Evolutionary conservation across 768 basidiomycete species (phyloP).

Genomic region (Saitozyma sp.): DNA sequence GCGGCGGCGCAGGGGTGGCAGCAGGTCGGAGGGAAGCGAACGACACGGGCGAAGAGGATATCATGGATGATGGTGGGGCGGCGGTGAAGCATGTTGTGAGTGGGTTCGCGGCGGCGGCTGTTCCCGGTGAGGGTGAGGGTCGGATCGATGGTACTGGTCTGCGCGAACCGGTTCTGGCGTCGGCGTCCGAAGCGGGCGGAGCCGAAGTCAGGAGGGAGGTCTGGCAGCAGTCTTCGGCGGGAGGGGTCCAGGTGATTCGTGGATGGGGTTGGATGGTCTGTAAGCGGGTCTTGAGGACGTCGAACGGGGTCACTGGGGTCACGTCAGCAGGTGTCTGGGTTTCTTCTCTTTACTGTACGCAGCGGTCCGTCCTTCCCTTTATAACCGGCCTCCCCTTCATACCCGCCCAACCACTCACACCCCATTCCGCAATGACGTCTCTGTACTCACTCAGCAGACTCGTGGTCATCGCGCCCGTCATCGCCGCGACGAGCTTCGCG

Average conservation of each 20-base stretch:
- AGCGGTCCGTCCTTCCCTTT: too few relatives aligned
- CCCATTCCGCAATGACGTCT: too few relatives aligned
- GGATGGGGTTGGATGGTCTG: conserved; percentile 65
- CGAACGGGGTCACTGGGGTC: conserved; percentile 91
- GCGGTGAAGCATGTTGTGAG: conserved; percentile 30
- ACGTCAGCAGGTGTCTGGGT: neutral
- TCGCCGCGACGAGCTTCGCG: conserved; percentile 47
- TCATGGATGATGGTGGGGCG: conserved; percentile 7
- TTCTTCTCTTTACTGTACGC: neutral
- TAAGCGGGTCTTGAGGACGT: conserved; percentile 93
- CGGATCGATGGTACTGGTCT: neutral
- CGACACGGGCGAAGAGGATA: conserved; percentile 3
- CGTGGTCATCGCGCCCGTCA: conserved; percentile 49
- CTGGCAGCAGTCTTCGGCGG: conserved; percentile 46
- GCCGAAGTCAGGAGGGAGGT: conserved; percentile 51
- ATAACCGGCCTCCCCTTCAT: too few relatives aligned
- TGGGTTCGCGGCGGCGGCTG: conserved; percentile 16
- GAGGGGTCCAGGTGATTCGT: conserved; percentile 7
- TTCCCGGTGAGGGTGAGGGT: conserved; percentile 1
- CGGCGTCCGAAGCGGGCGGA: neutral
- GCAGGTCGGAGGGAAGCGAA: conserved; percentile 25
- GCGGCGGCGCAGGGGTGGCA: conserved; percentile 26
- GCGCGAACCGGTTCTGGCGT: neutral
- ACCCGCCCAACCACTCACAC: too few relatives aligned
- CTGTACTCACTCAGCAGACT: conserved; percentile 45